phyloP scores from a whole-genome alignment of 2,329 filamentous ascomycete species.

The Verticillium nonalfalfae region DNA sequence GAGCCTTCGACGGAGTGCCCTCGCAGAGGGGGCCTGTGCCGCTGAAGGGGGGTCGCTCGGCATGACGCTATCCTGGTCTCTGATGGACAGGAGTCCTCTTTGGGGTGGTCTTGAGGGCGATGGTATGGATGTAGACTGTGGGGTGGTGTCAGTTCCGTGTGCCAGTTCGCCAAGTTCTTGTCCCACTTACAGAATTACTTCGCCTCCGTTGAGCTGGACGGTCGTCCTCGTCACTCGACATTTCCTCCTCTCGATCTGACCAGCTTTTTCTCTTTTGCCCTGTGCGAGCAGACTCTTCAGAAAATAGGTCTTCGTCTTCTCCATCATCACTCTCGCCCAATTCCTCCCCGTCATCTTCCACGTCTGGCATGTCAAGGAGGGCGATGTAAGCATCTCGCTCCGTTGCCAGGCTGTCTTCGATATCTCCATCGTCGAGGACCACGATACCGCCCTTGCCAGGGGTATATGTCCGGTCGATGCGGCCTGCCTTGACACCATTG shows the following conservation, averaged over 20 bases:
- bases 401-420: slow-evolving; percentile 68
- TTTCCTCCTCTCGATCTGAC: slow-evolving; percentile 64
- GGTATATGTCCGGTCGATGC: slow-evolving; percentile 64
- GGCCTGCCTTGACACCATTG: slow-evolving; percentile 65
- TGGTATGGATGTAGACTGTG: slow-evolving; percentile 59
- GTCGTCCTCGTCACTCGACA: slow-evolving; percentile 66
- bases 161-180: too few relatives aligned
- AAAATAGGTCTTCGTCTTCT: slow-evolving; percentile 45
- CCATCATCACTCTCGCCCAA: slow-evolving; percentile 53
- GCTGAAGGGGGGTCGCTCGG: slow-evolving; percentile 52
- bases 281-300: slow-evolving; percentile 31
- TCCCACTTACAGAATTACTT: slow-evolving; percentile 71
- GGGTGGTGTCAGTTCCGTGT: slow-evolving; percentile 11
- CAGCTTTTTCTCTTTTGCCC: slow-evolving; percentile 74
- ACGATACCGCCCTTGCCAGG: slow-evolving; percentile 82
- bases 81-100: slow-evolving; percentile 48
- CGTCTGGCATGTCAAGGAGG: slow-evolving; percentile 84
- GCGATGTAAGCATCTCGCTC: slow-evolving; percentile 81
- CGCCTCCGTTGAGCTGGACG: slow-evolving; percentile 73
- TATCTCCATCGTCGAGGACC: slow-evolving; percentile 93
- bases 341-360: slow-evolving; percentile 67
- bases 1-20: slow-evolving; percentile 65
- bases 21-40: slow-evolving; percentile 61
- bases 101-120: slow-evolving; percentile 55
- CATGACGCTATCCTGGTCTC: slow-evolving; percentile 17